Evolutionary conservation across 345 rosid species (phyloP).

Genomic region (Nephelium lappaceum): DNA sequence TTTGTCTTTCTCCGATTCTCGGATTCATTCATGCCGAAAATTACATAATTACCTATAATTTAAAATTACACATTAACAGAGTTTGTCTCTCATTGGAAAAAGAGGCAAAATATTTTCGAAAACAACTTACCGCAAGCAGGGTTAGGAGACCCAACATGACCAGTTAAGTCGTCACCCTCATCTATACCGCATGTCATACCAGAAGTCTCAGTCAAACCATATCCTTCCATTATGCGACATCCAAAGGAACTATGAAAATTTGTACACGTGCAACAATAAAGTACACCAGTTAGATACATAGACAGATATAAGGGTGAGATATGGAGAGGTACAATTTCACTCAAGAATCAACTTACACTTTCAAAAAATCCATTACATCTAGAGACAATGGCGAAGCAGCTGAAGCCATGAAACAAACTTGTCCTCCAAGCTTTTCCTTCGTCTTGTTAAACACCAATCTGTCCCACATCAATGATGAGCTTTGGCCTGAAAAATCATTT

Average conservation of each 20-base stretch:
- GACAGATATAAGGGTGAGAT: not conserved
- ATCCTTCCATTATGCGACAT: slow-evolving; percentile 79
- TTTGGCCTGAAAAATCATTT: slow-evolving; percentile 49
- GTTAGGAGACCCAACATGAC: slow-evolving; percentile 92
- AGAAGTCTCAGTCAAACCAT: slow-evolving; percentile 97
- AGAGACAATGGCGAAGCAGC: slow-evolving; percentile 96
- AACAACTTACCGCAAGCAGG: slow-evolving; percentile 70
- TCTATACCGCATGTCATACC: slow-evolving; percentile 66
- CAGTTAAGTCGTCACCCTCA: slow-evolving; percentile 66
- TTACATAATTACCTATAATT: slow-evolving; percentile 31
- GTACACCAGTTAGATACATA: not conserved
- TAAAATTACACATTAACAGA: slow-evolving; percentile 73
- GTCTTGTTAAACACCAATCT: slow-evolving; percentile 81
- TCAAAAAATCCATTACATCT: slow-evolving; percentile 81
- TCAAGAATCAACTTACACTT: slow-evolving; percentile 59
- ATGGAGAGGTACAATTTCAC: not conserved
- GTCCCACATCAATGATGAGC: slow-evolving; percentile 81
- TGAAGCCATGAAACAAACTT: slow-evolving; percentile 68
- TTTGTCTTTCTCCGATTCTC: not conserved
- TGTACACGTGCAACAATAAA: slow-evolving; percentile 1
- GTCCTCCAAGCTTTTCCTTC: slow-evolving; percentile 82
- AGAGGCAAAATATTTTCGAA: slow-evolving; percentile 34
- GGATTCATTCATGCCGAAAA: not conserved
- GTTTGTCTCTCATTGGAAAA: not conserved
- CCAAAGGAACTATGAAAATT: slow-evolving; percentile 75